Percentiles rank a stretch among this genome's conserved stretches.
Conservation (phyloP, 495 filamentous ascomycete species). For the Neurospora terricola region DNA sequence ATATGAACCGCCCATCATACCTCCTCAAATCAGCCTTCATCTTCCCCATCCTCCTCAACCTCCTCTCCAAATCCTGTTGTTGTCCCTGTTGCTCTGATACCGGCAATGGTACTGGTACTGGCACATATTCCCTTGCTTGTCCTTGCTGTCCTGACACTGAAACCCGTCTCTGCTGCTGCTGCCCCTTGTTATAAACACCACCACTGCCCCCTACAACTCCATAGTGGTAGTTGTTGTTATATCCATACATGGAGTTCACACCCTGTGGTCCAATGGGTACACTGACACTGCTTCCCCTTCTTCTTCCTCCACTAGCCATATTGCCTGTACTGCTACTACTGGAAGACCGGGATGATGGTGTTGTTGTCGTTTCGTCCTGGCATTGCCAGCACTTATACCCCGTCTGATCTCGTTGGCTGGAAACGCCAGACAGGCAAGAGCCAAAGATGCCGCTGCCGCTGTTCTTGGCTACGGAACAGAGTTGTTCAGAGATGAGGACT, state of each 20-base stretch:
- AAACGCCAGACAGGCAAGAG: slow-evolving; percentile 25
- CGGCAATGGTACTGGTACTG: background rate
- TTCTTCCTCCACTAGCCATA: background rate
- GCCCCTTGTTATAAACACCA: background rate
- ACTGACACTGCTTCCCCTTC: background rate
- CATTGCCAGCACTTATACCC: slow-evolving; percentile 32
- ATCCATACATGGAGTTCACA: background rate
- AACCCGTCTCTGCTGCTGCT: background rate
- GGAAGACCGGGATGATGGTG: background rate
- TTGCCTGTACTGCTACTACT: too few species aligned
- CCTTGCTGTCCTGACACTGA: background rate
- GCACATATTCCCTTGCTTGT: background rate
- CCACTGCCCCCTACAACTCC: background rate
- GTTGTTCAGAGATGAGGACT: slow-evolving; percentile 33
- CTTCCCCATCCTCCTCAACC: background rate
- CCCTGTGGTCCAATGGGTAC: background rate
- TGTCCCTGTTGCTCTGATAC: background rate
- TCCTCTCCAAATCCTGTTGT: background rate
- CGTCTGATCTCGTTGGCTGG: slow-evolving; percentile 19
- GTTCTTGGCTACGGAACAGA: slow-evolving; percentile 20
- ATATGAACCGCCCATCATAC: background rate
- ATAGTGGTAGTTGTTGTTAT: background rate
- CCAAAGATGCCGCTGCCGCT: slow-evolving; percentile 30
- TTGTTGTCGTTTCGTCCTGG: slow-evolving; percentile 15
- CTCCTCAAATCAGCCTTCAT: background rate